Percentiles rank a stretch among this genome's conserved stretches.
Conservation (phyloP, 805 yeast species). For the Metschnikowia shivogae region DNA sequence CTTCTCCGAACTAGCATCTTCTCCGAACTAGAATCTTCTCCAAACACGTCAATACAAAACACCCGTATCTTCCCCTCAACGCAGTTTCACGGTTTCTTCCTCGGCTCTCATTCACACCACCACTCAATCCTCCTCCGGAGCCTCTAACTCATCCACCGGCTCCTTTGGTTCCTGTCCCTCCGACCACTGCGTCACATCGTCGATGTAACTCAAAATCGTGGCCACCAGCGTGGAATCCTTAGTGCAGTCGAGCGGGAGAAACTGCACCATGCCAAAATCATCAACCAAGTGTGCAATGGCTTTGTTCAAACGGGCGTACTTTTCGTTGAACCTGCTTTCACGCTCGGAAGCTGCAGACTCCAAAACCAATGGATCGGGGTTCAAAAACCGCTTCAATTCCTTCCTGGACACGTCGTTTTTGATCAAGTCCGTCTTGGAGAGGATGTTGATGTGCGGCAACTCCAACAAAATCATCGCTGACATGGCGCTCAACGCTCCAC, state of each 20-base stretch:
- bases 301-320: conserved; percentile 66
- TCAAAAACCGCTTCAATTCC: conserved; percentile 76
- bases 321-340: conserved; percentile 38
- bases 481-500: conserved; percentile 96
- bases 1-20: too few relatives aligned
- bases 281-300: conserved; percentile 88
- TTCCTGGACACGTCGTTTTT: conserved; percentile 73
- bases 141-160: conserved; percentile 52
- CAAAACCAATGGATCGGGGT: conserved; percentile 85
- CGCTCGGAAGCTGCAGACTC: conserved; percentile 16
- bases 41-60: too few relatives aligned
- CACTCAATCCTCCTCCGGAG: conserved; percentile 9
- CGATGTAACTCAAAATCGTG: conserved; percentile 84
- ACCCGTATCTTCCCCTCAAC: too few relatives aligned
- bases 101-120: too few relatives aligned
- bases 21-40: too few relatives aligned
- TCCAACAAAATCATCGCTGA: conserved; percentile 95
- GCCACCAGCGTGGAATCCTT: conserved; percentile 70
- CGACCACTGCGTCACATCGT: conserved; percentile 97
- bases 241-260: conserved; percentile 75
- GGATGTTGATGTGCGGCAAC: conserved; percentile 87
- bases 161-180: conserved; percentile 96
- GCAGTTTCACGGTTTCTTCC: too few relatives aligned
- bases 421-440: conserved; percentile 82
- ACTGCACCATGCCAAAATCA: conserved; percentile 98